A percentile compares a stretch with the other conserved stretches of the same genome.
phyloP scores from a whole-genome alignment of 768 basidiomycete genomes.

The Agaricus bisporus region DNA sequence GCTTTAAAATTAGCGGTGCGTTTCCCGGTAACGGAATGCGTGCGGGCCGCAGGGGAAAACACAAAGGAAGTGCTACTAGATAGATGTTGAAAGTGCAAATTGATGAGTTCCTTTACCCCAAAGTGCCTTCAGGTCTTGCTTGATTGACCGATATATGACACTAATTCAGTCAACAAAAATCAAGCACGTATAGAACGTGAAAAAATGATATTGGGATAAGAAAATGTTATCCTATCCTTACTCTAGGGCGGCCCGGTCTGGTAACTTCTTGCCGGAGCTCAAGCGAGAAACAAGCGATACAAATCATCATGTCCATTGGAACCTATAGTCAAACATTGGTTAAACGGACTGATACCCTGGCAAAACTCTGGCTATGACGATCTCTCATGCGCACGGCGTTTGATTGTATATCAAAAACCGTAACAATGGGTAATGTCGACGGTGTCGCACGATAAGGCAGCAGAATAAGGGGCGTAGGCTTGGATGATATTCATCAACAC shows the following conservation, averaged over 20 bases:
- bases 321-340: neutral
- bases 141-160: no score
- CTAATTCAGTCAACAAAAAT: no score
- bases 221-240: neutral
- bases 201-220: neutral
- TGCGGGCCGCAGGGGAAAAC: neutral
- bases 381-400: neutral
- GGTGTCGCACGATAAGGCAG: neutral
- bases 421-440: neutral
- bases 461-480: neutral
- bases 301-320: neutral
- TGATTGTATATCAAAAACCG: neutral
- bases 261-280: neutral
- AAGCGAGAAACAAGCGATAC: conserved; percentile 1
- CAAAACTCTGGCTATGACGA: neutral
- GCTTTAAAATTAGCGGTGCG: conserved; percentile 1
- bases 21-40: neutral
- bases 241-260: neutral
- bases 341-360: neutral
- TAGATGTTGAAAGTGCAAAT: no score
- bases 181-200: no score
- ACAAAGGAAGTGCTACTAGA: no score
- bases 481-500: neutral
- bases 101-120: no score
- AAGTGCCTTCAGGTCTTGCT: no score